phyloP scores from a whole-genome alignment of 148 eudicot species.

The Spergularia bocconei region DNA sequence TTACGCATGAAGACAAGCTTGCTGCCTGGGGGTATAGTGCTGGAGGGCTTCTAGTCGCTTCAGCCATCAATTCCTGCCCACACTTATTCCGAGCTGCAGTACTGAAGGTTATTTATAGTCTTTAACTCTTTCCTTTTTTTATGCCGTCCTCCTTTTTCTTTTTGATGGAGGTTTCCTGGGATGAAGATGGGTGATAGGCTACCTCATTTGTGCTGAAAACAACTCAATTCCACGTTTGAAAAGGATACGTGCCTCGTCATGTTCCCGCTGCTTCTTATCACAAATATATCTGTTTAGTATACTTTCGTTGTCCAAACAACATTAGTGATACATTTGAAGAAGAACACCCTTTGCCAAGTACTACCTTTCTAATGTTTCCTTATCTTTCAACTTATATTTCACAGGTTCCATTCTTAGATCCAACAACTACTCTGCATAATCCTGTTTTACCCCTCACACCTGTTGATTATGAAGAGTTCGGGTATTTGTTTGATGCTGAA shows the following conservation, averaged over 20 bases:
- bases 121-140: background rate
- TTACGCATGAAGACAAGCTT: slow-evolving; percentile 74
- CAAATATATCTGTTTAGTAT: too few relatives aligned
- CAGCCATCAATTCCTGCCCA: slow-evolving; percentile 75
- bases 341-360: background rate
- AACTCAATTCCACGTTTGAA: background rate
- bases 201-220: background rate
- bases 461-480: slow-evolving; percentile 87
- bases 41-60: slow-evolving; percentile 92
- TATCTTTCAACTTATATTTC: slow-evolving; percentile 20
- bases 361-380: slow-evolving; percentile 12
- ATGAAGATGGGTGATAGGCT: background rate
- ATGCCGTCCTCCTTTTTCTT: background rate
- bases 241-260: background rate
- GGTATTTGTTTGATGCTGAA: slow-evolving; percentile 72
- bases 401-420: slow-evolving; percentile 93
- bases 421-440: slow-evolving; percentile 65
- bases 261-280: background rate
- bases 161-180: background rate
- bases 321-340: too few relatives aligned
- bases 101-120: slow-evolving; percentile 56
- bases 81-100: slow-evolving; percentile 81
- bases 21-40: slow-evolving; percentile 98
- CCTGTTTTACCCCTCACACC: slow-evolving; percentile 81
- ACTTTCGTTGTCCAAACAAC: too few relatives aligned